phyloP scores from a whole-genome alignment of 1,284 basidiomycete genomes.

The Omphalotus olearius region DNA sequence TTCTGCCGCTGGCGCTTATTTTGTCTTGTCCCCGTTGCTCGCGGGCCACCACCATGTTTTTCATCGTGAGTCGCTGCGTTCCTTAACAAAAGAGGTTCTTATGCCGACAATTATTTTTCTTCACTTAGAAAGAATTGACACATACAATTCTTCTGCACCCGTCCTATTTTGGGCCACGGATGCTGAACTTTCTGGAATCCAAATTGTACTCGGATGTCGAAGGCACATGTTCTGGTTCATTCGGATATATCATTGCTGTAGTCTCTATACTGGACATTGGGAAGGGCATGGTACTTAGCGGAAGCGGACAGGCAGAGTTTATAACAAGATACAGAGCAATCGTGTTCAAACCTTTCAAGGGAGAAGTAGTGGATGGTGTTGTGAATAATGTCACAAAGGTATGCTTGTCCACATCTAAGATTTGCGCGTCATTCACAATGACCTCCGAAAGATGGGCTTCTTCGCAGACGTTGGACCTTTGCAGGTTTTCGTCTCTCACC shows the following conservation, averaged over 20 bases:
- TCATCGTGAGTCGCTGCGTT: slow-evolving; percentile 53
- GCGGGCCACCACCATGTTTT: slow-evolving; percentile 54
- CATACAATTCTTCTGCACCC: slow-evolving; percentile 96
- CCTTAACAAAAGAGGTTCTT: not conserved
- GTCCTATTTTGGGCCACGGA: slow-evolving; percentile 95
- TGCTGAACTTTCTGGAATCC: slow-evolving; percentile 88
- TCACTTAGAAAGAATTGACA: slow-evolving; percentile 81
- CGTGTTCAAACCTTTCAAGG: slow-evolving; percentile 98
- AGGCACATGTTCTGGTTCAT: slow-evolving; percentile 93
- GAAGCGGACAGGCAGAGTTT: slow-evolving; percentile 93
- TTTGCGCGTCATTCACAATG: not conserved
- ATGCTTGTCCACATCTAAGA: slow-evolving; percentile 21
- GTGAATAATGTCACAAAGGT: slow-evolving; percentile 97
- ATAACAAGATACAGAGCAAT: slow-evolving; percentile 88
- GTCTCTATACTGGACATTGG: slow-evolving; percentile 87
- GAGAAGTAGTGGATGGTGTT: slow-evolving; percentile 96
- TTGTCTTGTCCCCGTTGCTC: not conserved
- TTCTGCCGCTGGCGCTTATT: not conserved
- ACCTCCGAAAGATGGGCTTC: slow-evolving; percentile 84
- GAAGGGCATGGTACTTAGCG: slow-evolving; percentile 87
- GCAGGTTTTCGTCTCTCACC: slow-evolving; percentile 90
- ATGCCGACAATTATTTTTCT: slow-evolving; percentile 5
- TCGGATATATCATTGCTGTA: slow-evolving; percentile 97
- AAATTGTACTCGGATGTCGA: slow-evolving; percentile 97
- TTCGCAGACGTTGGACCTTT: slow-evolving; percentile 95